These are phyloP conservation scores for Cyberlindnera euphorbiae DNA, from an alignment of 805 yeast genomes.

Conservation along the genomic window DNA sequence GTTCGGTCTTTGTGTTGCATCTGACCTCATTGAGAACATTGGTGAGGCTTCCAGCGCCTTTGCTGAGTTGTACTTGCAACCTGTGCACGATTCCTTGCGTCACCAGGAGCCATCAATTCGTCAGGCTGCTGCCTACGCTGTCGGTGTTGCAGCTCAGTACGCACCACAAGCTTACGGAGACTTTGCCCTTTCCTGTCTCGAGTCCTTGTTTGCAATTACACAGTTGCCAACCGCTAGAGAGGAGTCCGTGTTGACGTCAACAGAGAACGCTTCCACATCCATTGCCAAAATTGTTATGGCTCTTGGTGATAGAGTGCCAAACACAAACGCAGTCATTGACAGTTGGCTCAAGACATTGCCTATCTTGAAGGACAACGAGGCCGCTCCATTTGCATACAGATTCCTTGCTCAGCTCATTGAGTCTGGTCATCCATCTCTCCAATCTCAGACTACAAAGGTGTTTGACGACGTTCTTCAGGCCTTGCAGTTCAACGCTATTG, in stretches of 20 bases:
- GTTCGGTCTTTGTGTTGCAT: conserved; percentile 75
- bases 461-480: conserved; percentile 74
- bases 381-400: conserved; percentile 78
- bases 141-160: conserved; percentile 81
- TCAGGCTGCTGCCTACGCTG: conserved; percentile 80
- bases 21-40: conserved; percentile 76
- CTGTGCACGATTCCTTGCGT: conserved; percentile 61
- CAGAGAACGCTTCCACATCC: conserved; percentile 80
- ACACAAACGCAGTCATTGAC: conserved; percentile 54
- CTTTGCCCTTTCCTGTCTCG: conserved; percentile 64
- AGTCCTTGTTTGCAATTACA: conserved; percentile 67
- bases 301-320: conserved; percentile 54
- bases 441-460: conserved; percentile 49
- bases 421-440: conserved; percentile 55
- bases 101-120: conserved; percentile 68
- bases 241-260: conserved; percentile 81
- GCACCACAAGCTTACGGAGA: conserved; percentile 65
- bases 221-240: conserved; percentile 75
- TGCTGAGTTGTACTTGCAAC: conserved; percentile 58
- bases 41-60: conserved; percentile 65
- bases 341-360: conserved; percentile 86
- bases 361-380: conserved; percentile 76
- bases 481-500: conserved; percentile 56
- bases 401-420: conserved; percentile 72
- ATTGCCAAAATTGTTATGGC: conserved; percentile 78